Percentiles rank a stretch among this genome's conserved stretches.
Evolutionary conservation across 441 rosid genomes (phyloP).

Genomic region (Populus hybrid): DNA sequence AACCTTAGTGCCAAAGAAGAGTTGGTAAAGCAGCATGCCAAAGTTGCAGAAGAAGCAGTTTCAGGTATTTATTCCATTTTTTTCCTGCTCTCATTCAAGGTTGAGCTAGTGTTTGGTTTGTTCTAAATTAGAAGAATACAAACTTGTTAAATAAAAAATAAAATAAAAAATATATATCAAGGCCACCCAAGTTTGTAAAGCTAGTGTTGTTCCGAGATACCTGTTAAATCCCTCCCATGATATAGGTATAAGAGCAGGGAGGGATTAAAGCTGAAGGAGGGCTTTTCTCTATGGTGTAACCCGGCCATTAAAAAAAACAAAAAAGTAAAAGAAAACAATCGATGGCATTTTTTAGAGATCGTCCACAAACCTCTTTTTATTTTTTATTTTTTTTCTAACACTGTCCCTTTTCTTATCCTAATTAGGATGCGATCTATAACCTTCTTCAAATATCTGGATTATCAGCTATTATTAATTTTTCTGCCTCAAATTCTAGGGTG

Average conservation of each 20-base stretch:
- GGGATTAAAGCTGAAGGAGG: neutral
- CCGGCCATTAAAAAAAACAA: neutral
- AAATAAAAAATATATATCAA: neutral
- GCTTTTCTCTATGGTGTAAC: neutral
- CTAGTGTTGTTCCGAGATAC: neutral
- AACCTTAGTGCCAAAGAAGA: constrained; percentile 72
- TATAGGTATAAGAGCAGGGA: neutral
- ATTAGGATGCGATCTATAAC: neutral
- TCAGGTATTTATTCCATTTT: constrained; percentile 39
- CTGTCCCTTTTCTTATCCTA: neutral
- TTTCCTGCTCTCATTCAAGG: neutral
- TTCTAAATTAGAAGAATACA: neutral
- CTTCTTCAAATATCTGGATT: neutral
- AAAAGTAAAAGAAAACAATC: neutral
- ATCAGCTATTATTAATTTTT: neutral
- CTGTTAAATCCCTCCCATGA: neutral
- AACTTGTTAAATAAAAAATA: neutral
- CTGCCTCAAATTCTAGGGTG: constrained; percentile 47
- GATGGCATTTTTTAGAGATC: neutral
- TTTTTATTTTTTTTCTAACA: neutral
- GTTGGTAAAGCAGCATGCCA: constrained; percentile 79
- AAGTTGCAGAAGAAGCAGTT: constrained; percentile 97
- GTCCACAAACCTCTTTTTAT: neutral
- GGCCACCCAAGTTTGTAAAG: neutral
- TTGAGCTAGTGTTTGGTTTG: neutral